These are phyloP conservation scores for Pichia exigua DNA, from an alignment of 805 yeast genomes.

Conservation along the genomic window DNA sequence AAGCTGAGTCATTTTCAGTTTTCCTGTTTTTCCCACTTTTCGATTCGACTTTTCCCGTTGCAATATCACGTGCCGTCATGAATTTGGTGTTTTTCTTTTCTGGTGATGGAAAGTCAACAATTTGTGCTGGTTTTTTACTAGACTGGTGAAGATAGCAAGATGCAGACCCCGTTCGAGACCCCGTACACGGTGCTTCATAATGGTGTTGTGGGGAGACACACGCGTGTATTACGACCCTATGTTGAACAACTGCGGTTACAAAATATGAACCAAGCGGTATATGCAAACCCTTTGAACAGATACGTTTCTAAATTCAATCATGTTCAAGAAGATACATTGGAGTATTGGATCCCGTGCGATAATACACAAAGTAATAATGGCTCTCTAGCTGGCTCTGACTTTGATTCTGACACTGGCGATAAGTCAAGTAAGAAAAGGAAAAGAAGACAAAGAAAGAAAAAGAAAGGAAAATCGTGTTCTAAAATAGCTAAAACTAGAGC, in stretches of 20 bases:
- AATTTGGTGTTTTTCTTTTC: not conserved
- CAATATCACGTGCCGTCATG: not conserved
- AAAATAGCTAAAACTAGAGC: not conserved
- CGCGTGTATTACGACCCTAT: constrained; percentile 5
- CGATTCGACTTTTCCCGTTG: not conserved
- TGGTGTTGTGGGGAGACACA: not conserved
- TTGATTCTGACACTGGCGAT: not conserved
- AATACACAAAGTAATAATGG: constrained; percentile 2
- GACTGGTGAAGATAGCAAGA: not conserved
- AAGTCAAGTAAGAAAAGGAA: not conserved
- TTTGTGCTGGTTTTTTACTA: not conserved
- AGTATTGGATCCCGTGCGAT: constrained; percentile 17
- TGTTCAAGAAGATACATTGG: constrained; percentile 15
- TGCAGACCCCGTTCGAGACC: constrained; percentile 6
- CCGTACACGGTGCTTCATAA: not conserved
- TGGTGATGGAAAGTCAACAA: not conserved
- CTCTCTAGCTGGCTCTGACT: not conserved
- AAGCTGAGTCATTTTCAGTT: not conserved
- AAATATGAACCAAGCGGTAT: constrained; percentile 5
- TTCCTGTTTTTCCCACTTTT: not conserved
- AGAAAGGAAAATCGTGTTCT: not conserved
- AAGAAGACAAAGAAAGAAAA: not conserved
- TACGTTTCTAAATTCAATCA: constrained; percentile 9
- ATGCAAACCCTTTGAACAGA: constrained; percentile 10
- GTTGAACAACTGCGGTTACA: constrained; percentile 1